phyloP scores from a whole-genome alignment of 2,329 filamentous ascomycete genomes.

The Bipolaris bicolor region DNA sequence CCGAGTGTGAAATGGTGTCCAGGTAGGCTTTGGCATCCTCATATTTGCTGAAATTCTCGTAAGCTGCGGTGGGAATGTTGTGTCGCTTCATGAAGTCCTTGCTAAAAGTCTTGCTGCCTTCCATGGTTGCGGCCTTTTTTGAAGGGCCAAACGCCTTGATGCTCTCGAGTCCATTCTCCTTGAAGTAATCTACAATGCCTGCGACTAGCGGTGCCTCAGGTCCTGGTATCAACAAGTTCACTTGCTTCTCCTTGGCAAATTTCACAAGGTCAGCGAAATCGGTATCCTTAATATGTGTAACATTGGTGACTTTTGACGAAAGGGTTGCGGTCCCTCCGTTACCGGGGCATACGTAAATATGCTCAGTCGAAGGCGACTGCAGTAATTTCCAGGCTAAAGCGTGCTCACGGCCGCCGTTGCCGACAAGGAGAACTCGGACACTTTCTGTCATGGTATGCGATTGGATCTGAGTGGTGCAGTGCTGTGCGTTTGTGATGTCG shows the following conservation, averaged over 20 bases:
- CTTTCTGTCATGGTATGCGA: constrained; percentile 32
- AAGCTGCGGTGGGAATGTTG: constrained; percentile 87
- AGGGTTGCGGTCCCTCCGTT: constrained; percentile 77
- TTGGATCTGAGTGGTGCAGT: neutral
- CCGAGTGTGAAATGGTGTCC: constrained; percentile 42
- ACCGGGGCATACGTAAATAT: constrained; percentile 72
- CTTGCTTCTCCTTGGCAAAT: constrained; percentile 72
- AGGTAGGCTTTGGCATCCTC: constrained; percentile 76
- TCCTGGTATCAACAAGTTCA: constrained; percentile 87
- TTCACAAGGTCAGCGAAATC: constrained; percentile 79
- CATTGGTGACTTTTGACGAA: constrained; percentile 65
- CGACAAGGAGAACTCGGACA: constrained; percentile 74
- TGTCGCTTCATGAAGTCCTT: constrained; percentile 98
- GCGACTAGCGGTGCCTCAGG: constrained; percentile 94
- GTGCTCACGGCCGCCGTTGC: constrained; percentile 93
- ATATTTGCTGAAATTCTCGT: constrained; percentile 85
- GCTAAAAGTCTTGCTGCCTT: constrained; percentile 95
- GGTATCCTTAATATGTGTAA: constrained; percentile 70
- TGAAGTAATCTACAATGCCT: constrained; percentile 83
- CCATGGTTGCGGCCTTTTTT: constrained; percentile 83
- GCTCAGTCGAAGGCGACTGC: constrained; percentile 78
- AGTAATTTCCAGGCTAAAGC: constrained; percentile 92
- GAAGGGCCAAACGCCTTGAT: constrained; percentile 87
- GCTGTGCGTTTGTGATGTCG: neutral
- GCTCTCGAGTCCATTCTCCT: constrained; percentile 53